Base-by-base conservation (phyloP, 768 basidiomycete genomes). In the Pisolithus microcarpus region DNA sequence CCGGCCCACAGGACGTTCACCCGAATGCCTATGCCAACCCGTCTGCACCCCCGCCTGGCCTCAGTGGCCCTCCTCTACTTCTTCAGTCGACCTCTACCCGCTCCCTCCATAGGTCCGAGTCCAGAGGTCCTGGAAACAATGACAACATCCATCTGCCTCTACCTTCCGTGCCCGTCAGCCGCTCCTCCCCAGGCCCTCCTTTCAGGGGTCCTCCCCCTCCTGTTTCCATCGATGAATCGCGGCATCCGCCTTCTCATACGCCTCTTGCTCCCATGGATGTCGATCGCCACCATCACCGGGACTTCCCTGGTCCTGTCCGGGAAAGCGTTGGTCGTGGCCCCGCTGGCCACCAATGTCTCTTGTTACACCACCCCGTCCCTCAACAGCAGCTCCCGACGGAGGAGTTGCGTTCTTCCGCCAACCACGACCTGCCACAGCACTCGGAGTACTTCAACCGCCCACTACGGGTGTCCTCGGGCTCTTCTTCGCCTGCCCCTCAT, bases 1-100 rank as follows among this genome's bases (percentile, higher is more conserved):
- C 94, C 38, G 86, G 87, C 2, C 93, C 94, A 5, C 89, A 94
- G 58, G 94, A 97, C 59, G 94, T 97, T 0, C 94, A 97, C 61
- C 94, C 94, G 1, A 95, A 91, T 3, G 91, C 91, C 5, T 97
- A 96, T 59, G 88, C 90, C 0, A 87, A 82, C 53, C 78, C 84
- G 0, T 79, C 85, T 21, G 78, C 84, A 1, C 85, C 84, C 11
- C 85, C 87, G 24, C 79, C 80, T 1, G 80, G 83, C 7, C 71
- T 89, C 13, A 72, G 72, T 7, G 87, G 87, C 0, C 85, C 84
- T 0, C 83, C 84, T 19, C 72, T 87, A 19, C 67, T 86, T 47
- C 58, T 88, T 24, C 79, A 84, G 56, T 70, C 79, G 0, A 58
- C 51, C 5, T 59, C 65, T 0, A 66, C 69, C 5, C 67, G 71